Evolutionary conservation across 2,329 filamentous ascomycete species (phyloP), one percentile per base, ranked within the genome.

Genomic region (Aureobasidium mangrovei): DNA sequence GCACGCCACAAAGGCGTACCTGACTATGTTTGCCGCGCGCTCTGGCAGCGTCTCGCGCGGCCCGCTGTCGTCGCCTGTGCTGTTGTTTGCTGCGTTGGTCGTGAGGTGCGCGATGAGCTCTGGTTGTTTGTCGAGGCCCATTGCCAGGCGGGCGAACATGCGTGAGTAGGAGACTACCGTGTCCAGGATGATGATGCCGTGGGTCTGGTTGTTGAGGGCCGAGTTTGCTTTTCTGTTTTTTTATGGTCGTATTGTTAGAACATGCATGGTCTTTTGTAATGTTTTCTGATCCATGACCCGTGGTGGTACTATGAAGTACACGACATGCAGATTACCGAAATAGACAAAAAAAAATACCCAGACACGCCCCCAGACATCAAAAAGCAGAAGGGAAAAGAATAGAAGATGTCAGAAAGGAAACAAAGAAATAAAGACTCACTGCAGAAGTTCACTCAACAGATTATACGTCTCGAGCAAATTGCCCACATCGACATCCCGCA

Each of bases 1-100:
- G 60, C 91, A 96, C 38, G 88, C 89, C 8, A 88, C 93, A 65
- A 96, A 95, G 26, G 91, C 89, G 66, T 90, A 87, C 58, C 94
- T 86, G 56, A 96, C 86, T 48, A 88, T 86, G 64, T 96, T 91
- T 18, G 89, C 90, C 2, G 90, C 90, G 28, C 85, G 82, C 68
- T 95, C 91, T 8, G 91, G 88, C 39, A 96, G 78, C 1, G 89
- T 90, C 61, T 86, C 81, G 61, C 83, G 81, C 51, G 85, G 82
- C 28, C 84, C 83, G 27, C 83, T 84, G 53, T 80, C 77, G 35
- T 79, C 78, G 7, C 76, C 76, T 10, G 79, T 62, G 7, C 33
- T 31, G 5, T 47, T 35, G 18, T 33, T 32, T 47, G 52, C 29
- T 9, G 46, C 24, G 27, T 24, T 24, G 28, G 43, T 33, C 18